Evolutionary conservation across 805 yeast genomes (phyloP).

Genomic region (Blastobotrys muscicola): DNA sequence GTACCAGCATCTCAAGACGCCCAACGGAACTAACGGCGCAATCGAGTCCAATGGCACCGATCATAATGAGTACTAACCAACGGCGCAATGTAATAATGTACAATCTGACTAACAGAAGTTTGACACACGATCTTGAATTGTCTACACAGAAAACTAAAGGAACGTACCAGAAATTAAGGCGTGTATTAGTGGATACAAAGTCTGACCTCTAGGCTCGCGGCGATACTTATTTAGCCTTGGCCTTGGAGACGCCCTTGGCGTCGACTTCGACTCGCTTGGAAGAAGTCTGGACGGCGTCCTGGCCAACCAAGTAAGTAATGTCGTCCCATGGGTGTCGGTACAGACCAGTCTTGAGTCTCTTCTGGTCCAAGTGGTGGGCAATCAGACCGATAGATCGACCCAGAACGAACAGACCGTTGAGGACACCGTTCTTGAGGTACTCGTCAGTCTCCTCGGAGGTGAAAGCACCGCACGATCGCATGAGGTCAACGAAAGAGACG

Average conservation of each 20-base stretch:
- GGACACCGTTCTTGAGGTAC: constrained; percentile 37
- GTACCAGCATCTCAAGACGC: constrained; percentile 3
- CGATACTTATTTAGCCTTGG: constrained; percentile 14
- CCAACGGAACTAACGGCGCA: too few relatives aligned
- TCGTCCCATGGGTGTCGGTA: constrained; percentile 43
- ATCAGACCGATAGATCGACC: constrained; percentile 39
- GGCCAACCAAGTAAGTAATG: constrained; percentile 34
- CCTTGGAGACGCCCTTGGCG: constrained; percentile 25
- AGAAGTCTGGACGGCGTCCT: constrained; percentile 26
- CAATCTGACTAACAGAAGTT: too few relatives aligned
- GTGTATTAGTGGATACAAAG: neutral
- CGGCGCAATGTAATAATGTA: too few relatives aligned
- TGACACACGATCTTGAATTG: too few relatives aligned
- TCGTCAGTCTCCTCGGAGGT: constrained; percentile 37
- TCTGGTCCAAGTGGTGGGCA: constrained; percentile 39
- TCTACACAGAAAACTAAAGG: too few relatives aligned
- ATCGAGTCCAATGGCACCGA: too few relatives aligned
- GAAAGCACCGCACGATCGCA: constrained; percentile 37
- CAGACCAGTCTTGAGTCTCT: constrained; percentile 37
- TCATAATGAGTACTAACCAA: too few relatives aligned
- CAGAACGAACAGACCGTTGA: constrained; percentile 37
- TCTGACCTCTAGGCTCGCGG: neutral
- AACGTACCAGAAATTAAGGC: too few relatives aligned
- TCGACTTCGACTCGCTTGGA: constrained; percentile 30
- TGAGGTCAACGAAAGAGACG: constrained; percentile 35